Evolutionary conservation across 345 rosid species (phyloP).

Genomic region (Cardiospermum halicacabum): DNA sequence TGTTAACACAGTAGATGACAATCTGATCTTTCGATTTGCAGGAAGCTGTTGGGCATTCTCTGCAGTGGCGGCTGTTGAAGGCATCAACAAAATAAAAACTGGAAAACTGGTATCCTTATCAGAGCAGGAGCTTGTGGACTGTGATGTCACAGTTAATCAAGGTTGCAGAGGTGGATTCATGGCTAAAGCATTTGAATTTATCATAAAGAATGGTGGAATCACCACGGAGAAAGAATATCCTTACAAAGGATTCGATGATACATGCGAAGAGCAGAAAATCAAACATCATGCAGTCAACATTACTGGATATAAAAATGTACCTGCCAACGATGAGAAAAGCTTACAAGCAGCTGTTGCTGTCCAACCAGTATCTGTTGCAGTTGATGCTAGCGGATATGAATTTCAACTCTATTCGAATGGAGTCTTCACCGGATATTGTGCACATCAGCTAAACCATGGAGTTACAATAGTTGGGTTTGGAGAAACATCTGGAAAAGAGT

Average conservation of each 20-base stretch:
- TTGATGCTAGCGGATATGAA: constrained; percentile 56
- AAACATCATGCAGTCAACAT: constrained; percentile 41
- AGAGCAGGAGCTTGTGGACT: constrained; percentile 86
- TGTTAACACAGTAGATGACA: not conserved
- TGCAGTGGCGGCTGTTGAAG: constrained; percentile 82
- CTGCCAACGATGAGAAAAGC: constrained; percentile 41
- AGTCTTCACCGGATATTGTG: constrained; percentile 58
- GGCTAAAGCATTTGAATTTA: constrained; percentile 58
- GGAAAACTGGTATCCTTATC: constrained; percentile 61
- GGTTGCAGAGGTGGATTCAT: constrained; percentile 87
- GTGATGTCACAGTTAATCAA: constrained; percentile 37
- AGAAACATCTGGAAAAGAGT: constrained; percentile 32
- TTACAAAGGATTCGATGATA: constrained; percentile 40
- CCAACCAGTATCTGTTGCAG: constrained; percentile 84
- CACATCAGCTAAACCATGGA: constrained; percentile 62
- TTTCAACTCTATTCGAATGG: constrained; percentile 74
- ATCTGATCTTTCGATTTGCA: constrained; percentile 22
- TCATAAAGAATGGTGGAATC: constrained; percentile 52
- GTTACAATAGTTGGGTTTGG: constrained; percentile 83
- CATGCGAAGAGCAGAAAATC: constrained; percentile 37
- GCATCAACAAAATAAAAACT: constrained; percentile 65
- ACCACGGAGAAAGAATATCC: constrained; percentile 53
- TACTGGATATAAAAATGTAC: constrained; percentile 36
- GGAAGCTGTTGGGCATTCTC: constrained; percentile 98
- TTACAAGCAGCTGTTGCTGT: constrained; percentile 51